These are phyloP conservation scores for Strobilomyces confusus DNA, from an alignment of 768 basidiomycete species.

Conservation along the genomic window DNA sequence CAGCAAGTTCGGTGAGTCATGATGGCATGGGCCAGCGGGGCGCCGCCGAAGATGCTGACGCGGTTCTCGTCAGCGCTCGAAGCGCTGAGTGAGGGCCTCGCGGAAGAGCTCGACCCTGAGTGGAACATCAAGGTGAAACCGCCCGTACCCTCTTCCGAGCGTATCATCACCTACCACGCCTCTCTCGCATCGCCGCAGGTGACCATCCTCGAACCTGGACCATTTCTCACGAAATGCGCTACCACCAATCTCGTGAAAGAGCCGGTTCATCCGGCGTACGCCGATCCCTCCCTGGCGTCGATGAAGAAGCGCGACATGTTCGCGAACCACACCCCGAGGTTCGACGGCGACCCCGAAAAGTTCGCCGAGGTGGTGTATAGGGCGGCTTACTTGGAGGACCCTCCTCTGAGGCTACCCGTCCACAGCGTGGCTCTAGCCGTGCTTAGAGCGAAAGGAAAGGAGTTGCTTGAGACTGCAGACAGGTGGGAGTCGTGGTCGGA, in stretches of 20 bases:
- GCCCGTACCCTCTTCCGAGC: too few species aligned
- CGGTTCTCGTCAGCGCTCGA: constrained; percentile 9
- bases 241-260: neutral
- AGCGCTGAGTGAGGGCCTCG: constrained; percentile 12
- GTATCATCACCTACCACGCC: too few species aligned
- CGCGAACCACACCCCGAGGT: neutral
- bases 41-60: neutral
- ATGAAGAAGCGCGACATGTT: neutral
- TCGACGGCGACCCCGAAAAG: neutral
- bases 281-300: neutral
- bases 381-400: constrained; percentile 6
- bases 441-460: neutral
- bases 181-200: too few species aligned
- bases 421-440: neutral
- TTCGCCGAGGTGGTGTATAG: constrained; percentile 1
- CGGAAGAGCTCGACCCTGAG: constrained; percentile 14
- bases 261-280: neutral
- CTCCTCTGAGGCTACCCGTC: constrained; percentile 15
- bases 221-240: neutral
- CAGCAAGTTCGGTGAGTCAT: constrained; percentile 16
- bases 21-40: neutral
- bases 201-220: constrained; percentile 1
- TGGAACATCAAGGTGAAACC: neutral
- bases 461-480: constrained; percentile 13
- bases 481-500: constrained; percentile 10